Base-by-base conservation (phyloP, 139 green algal genomes). In the Dunaliella primolecta region DNA sequence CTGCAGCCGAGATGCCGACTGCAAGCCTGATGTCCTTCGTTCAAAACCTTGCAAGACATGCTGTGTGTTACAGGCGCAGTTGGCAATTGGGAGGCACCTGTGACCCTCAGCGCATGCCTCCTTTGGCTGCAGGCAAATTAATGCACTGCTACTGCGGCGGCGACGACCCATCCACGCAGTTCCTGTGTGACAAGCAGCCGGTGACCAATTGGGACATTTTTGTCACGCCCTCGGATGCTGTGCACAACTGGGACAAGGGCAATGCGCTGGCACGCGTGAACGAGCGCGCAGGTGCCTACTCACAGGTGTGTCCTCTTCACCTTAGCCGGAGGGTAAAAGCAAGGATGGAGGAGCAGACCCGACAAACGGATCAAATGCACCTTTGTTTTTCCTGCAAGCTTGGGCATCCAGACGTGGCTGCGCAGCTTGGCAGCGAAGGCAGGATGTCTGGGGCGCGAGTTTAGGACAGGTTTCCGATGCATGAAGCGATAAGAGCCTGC, bases 111-210 rank as follows among this genome's bases (percentile, higher is more conserved):
- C n/a, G n/a, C n/a, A n/a, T n/a, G n/a, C n/a, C n/a, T n/a, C n/a
- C n/a, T n/a, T n/a, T n/a, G n/a, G n/a, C n/a, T n/a, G n/a, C 80
- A 78, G 84, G 85, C 75, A 90, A 90, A 84, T 83, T 72, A 30
- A 75, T 93, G 34, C 84, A 86, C 11, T 93, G 90, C 81, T 70
- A 36, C 78, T 94, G 91, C 34, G 89, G 89, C 23, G 91, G 89
- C 1, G 85, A 86, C n/a, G 88, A 93, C 72, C 21, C 84, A 0
- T 93, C 89, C 21, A 92, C 90, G 0, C 32, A 89, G 25, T 93
- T 81, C 64, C 23, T 89, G 72, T 93, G 90, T 84, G 86, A 81
- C 80, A 84, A 91, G 87, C 91, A 93, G 84, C 91, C 91, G 0
- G 83, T 79, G 78, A 93, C 90, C 35, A 92, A 86, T 77, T 89